Evolutionary conservation across 2,329 filamentous ascomycete genomes (phyloP), one percentile per base, ranked within the genome.

Genomic region (Microcera coccophila): DNA sequence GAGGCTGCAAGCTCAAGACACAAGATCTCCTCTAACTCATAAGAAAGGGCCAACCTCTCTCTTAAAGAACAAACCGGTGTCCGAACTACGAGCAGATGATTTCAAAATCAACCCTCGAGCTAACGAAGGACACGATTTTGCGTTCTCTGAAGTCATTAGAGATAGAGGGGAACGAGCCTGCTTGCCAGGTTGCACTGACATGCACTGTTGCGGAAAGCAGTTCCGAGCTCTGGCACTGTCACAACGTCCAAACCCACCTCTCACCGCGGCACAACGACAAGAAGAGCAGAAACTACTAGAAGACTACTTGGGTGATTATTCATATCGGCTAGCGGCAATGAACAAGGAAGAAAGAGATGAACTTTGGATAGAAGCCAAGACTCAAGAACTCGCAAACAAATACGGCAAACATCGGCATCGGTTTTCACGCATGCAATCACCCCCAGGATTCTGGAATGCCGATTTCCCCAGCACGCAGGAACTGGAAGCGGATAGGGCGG

Each of bases 401-500:
- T 81, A 80, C 62, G 90, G 90, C 5, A 88, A 76, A 60, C 90
- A 96, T 65, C 77, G 85, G 42, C 79, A 91, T 54, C 75, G 81
- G 20, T 90, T 85, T 63, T 78, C 83, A 46, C 78, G 89, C 38
- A 75, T 79, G 49, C 73, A 70, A 34, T 88, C 85, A 9, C 90
- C 93, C 11, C 88, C 89, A 2, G 90, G 90, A 0, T 97, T 88
- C 62, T 98, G 93, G 93, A 76, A 87, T 41, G 78, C 85, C 2
- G 91, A 95, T 54, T 95, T 98, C 62, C 90, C 91, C 2, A 81
- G 72, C 19, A 96, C 93, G 2, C 93, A 97, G 62, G 87, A 96
- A 64, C 67, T 83, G 20, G 71, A 79, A 53, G 69, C 73, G 39
- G 81, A 91, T 55, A 78, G 78, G 44, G 74, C 76, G 46, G 81